These are phyloP conservation scores for Tetragonia tetragonoides DNA, from an alignment of 148 eudicot species.

Conservation along the genomic window DNA sequence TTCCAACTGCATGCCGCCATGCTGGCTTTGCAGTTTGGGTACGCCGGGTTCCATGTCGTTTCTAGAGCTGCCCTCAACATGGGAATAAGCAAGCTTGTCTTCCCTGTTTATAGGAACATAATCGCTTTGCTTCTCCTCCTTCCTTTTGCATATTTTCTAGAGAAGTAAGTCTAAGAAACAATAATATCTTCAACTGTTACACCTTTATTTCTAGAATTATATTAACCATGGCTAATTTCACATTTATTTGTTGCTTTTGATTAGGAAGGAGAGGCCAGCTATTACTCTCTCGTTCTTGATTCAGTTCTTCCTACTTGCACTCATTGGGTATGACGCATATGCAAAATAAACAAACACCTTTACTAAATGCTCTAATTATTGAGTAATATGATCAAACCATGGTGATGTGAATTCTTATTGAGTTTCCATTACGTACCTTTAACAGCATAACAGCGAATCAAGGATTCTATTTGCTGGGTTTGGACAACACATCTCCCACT, in stretches of 20 bases:
- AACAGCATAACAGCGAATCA: conserved; percentile 94
- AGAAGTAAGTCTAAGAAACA: conserved; percentile 50
- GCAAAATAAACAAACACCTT: conserved; percentile 1
- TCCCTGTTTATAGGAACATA: conserved; percentile 83
- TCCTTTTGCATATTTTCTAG: conserved; percentile 92
- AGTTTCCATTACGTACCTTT: conserved; percentile 12
- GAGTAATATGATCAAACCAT: not conserved
- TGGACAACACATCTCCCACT: conserved; percentile 95
- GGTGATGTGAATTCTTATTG: not conserved
- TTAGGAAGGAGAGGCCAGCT: conserved; percentile 95
- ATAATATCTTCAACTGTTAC: not conserved
- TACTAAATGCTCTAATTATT: not conserved
- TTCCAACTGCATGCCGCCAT: conserved; percentile 80
- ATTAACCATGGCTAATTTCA: not conserved
- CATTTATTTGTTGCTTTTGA: not conserved
- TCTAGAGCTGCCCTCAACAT: conserved; percentile 97
- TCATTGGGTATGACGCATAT: conserved; percentile 59
- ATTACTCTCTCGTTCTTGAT: conserved; percentile 58
- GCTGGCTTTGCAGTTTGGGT: conserved; percentile 87
- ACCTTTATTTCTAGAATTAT: not conserved
- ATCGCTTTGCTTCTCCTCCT: conserved; percentile 76
- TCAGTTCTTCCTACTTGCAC: conserved; percentile 86
- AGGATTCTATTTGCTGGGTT: conserved; percentile 95
- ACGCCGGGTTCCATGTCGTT: conserved; percentile 94
- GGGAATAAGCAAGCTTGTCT: conserved; percentile 97